Conservation (phyloP, 805 yeast genomes). For the Dipodascopsis uninucleata region DNA sequence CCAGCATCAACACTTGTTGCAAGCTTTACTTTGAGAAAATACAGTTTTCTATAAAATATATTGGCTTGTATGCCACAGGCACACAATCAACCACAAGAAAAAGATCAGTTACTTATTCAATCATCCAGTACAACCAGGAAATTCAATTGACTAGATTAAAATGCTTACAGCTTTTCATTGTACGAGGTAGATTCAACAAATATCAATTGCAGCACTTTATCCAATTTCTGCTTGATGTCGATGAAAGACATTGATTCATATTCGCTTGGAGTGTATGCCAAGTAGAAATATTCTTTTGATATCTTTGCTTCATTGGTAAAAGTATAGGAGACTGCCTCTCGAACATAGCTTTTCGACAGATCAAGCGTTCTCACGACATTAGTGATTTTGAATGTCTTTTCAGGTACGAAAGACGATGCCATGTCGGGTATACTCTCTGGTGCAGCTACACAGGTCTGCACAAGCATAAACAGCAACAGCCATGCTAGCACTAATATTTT, state of each 20-base stretch:
- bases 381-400: slow-evolving; percentile 8
- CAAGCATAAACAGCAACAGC: too few relatives aligned
- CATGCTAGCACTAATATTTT: too few relatives aligned
- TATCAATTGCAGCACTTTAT: slow-evolving; percentile 4
- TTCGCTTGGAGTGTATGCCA: slow-evolving; percentile 55
- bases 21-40: slow-evolving; percentile 5
- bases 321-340: slow-evolving; percentile 55
- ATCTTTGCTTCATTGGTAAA: slow-evolving; percentile 54
- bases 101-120: not conserved
- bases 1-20: slow-evolving; percentile 69
- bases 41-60: not conserved
- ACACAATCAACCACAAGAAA: not conserved
- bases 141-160: not conserved
- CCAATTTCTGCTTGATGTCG: slow-evolving; percentile 14
- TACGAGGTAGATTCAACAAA: not conserved
- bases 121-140: not conserved
- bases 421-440: too few relatives aligned
- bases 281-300: slow-evolving; percentile 55
- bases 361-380: slow-evolving; percentile 58
- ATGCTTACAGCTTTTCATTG: slow-evolving; percentile 6
- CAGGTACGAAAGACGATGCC: slow-evolving; percentile 1
- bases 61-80: too few relatives aligned
- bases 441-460: too few relatives aligned
- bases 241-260: slow-evolving; percentile 30
- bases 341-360: slow-evolving; percentile 59